Evolutionary conservation across 1,139 yeast species (phyloP).

Genomic region (Kurtzmaniella quercitrusa): DNA sequence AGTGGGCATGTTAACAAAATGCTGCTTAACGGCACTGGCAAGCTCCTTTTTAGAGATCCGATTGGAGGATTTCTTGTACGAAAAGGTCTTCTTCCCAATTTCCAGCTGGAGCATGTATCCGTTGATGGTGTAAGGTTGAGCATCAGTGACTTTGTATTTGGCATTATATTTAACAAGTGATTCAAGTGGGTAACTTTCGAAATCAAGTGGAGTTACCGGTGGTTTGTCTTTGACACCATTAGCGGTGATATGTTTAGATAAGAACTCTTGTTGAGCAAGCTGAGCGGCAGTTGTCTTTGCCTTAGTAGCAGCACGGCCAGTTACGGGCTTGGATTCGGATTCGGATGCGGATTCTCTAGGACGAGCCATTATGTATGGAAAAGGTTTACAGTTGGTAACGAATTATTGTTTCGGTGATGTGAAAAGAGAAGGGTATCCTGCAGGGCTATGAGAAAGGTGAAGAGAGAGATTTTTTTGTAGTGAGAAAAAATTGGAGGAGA

Average conservation of each 20-base stretch:
- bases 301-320: constrained; percentile 43
- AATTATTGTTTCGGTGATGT: background rate
- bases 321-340: constrained; percentile 31
- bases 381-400: background rate
- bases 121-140: constrained; percentile 50
- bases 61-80: constrained; percentile 33
- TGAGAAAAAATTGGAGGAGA: background rate
- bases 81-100: constrained; percentile 60
- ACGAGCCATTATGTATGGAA: constrained; percentile 5
- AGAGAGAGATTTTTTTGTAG: background rate
- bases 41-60: constrained; percentile 52
- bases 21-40: constrained; percentile 54
- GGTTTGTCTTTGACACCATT: constrained; percentile 59
- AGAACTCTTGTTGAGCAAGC: constrained; percentile 57
- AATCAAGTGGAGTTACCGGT: constrained; percentile 53
- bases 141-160: constrained; percentile 44
- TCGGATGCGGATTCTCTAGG: constrained; percentile 41
- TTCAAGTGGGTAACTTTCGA: constrained; percentile 49
- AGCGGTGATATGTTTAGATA: constrained; percentile 57
- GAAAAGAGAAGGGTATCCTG: background rate
- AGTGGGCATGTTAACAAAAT: constrained; percentile 56
- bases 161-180: constrained; percentile 56
- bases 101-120: constrained; percentile 60
- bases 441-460: background rate
- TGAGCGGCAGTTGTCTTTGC: constrained; percentile 52